Conservation (phyloP, 2,329 filamentous ascomycete species). For the Colletotrichum cuscutae region DNA sequence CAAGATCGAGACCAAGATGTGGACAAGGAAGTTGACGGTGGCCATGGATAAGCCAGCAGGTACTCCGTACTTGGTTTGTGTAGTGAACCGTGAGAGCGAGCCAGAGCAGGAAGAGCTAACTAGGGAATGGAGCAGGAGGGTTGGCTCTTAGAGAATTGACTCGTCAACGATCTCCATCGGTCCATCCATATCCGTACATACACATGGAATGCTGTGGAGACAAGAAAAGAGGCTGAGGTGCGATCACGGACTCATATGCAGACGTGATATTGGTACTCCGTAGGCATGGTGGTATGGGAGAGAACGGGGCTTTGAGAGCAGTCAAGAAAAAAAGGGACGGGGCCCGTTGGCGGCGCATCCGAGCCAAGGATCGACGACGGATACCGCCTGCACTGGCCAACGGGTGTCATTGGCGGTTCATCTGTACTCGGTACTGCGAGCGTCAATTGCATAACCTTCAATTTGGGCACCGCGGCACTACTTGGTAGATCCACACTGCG, state of each 20-base stretch:
- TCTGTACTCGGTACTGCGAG: background rate
- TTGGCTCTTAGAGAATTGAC: background rate
- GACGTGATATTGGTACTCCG: constrained; percentile 5
- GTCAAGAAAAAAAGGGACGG: background rate
- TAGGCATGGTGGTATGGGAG: background rate
- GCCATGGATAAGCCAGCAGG: background rate
- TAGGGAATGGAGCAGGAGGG: background rate
- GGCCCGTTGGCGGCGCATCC: constrained; percentile 5
- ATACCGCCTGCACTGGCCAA: constrained; percentile 21
- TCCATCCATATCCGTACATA: background rate
- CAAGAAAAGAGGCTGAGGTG: background rate
- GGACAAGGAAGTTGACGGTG: background rate
- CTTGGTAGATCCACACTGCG: background rate
- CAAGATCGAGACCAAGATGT: background rate
- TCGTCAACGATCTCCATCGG: background rate
- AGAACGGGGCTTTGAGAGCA: constrained; percentile 3
- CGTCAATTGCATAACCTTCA: constrained; percentile 16
- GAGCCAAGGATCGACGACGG: constrained; percentile 31
- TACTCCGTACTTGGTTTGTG: background rate
- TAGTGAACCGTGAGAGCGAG: background rate
- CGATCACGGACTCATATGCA: background rate
- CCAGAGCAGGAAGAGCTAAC: background rate
- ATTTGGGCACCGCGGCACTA: background rate
- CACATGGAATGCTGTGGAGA: background rate
- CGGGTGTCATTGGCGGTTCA: constrained; percentile 3